Evolutionary conservation across 176 grass and related monocot genomes (phyloP).

Genomic region (Paspalum notatum): DNA sequence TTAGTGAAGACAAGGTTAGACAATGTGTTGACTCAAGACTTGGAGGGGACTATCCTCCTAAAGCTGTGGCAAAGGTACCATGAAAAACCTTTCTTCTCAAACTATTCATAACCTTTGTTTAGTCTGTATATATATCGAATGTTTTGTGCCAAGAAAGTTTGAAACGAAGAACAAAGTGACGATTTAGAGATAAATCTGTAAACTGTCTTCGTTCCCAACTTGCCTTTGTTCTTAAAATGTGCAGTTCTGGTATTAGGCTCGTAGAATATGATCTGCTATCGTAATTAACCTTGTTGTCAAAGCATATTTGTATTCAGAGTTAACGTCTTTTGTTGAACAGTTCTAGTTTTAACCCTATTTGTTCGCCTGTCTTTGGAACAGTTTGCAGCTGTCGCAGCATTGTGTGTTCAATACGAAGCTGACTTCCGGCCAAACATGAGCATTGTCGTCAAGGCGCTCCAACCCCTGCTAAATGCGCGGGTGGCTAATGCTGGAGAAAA

Average conservation of each 20-base stretch:
- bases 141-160: constrained; percentile 7
- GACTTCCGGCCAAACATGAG: constrained; percentile 87
- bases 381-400: constrained; percentile 74
- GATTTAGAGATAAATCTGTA: background rate
- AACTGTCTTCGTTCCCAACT: background rate
- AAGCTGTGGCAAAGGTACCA: constrained; percentile 84
- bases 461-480: constrained; percentile 72
- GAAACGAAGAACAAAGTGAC: background rate
- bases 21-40: constrained; percentile 86
- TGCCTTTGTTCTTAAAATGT: background rate
- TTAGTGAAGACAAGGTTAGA: constrained; percentile 85
- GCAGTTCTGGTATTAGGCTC: background rate
- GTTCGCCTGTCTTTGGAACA: constrained; percentile 46
- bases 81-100: constrained; percentile 12
- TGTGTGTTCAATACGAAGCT: constrained; percentile 87
- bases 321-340: background rate
- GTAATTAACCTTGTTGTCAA: background rate
- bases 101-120: background rate
- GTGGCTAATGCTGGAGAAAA: constrained; percentile 41
- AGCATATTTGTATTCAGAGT: constrained; percentile 4
- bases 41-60: constrained; percentile 73
- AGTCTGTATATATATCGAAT: background rate
- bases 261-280: background rate
- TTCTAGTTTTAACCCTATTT: constrained; percentile 4
- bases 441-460: constrained; percentile 81